Conservation (phyloP, 2,329 filamentous ascomycete species). For the Colletotrichum truncatum region DNA sequence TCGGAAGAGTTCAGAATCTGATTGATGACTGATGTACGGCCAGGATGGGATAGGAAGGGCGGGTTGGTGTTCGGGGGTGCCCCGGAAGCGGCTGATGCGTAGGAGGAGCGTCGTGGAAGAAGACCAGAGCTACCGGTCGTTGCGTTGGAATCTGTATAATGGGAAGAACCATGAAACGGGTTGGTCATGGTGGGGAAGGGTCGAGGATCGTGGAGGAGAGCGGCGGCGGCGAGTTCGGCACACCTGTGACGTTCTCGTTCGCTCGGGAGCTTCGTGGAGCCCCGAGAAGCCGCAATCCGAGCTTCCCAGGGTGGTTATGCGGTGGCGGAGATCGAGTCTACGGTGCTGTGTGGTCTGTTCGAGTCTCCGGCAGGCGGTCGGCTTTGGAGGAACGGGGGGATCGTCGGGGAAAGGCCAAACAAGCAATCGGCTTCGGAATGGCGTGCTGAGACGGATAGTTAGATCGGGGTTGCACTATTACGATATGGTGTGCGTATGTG, state of each 20-base stretch:
- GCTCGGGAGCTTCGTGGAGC: constrained; percentile 24
- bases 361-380: not conserved
- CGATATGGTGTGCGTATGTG: constrained; percentile 6
- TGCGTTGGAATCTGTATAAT: constrained; percentile 43
- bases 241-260: constrained; percentile 15
- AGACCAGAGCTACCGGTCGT: constrained; percentile 38
- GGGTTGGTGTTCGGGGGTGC: constrained; percentile 44
- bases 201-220: constrained; percentile 15
- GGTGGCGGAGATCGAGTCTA: not conserved
- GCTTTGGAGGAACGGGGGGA: not conserved
- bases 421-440: constrained; percentile 21
- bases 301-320: constrained; percentile 6
- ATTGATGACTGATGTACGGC: constrained; percentile 55
- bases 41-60: constrained; percentile 46
- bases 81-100: constrained; percentile 52
- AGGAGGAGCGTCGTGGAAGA: constrained; percentile 48
- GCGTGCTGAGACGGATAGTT: constrained; percentile 17
- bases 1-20: constrained; percentile 63
- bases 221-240: constrained; percentile 23
- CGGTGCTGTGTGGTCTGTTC: not conserved
- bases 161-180: constrained; percentile 47
- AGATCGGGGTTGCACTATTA: constrained; percentile 21
- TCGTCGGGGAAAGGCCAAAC: constrained; percentile 4
- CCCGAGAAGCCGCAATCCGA: constrained; percentile 21
- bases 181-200: constrained; percentile 51